Base-by-base conservation (phyloP, 2,329 filamentous ascomycete genomes). In the Phaeoacremonium minimum region DNA sequence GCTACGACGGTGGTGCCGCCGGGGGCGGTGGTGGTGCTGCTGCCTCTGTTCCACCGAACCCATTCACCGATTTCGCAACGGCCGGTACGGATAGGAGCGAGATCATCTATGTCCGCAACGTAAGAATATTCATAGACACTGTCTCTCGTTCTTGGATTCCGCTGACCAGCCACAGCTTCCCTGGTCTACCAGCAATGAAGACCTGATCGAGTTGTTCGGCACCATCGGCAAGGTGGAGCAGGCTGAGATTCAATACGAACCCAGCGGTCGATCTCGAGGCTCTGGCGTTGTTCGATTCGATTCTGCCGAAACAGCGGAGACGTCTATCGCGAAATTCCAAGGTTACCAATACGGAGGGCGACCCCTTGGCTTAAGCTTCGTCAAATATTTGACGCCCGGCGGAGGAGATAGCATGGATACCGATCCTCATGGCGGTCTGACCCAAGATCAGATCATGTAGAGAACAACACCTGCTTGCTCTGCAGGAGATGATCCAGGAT, bases 201-300 rank as follows among this genome's bases (percentile, higher is more conserved):
- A 98, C 61, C 72, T 98, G 17, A 80, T 97, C 39, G 93, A 98
- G 60, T 76, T 98, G 15, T 98, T 98, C 71, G 90, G 86, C 14
- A 98, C 93, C 9, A 98, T 98, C 55, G 93, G 93, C 46, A 95
- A 95, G 62, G 93, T 98, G 41, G 89, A 96, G 54, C 89, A 93
- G 53, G 93, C 93, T n/a, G 93, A 98, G 66, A 97, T 98, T 39
- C 93, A 98, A 64, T 97, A 98, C 56, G 93, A 98, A 62, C 85
- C 87, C 4, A 97, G 94, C 54, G 93, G 93, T 31, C 87, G 93
- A 51, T 98, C 93, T 42, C 85, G 89, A 46, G 93, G 93, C 46
- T 93, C 87, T 41, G 93, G 93, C 57, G 93, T 98, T n/a, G 93
- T 98, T 38, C 83, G 93, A 44, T 97, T 98, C 58, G 87, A 94